Conservation (phyloP, 352 stramenopile genomes). For the Pythium coloratum region DNA sequence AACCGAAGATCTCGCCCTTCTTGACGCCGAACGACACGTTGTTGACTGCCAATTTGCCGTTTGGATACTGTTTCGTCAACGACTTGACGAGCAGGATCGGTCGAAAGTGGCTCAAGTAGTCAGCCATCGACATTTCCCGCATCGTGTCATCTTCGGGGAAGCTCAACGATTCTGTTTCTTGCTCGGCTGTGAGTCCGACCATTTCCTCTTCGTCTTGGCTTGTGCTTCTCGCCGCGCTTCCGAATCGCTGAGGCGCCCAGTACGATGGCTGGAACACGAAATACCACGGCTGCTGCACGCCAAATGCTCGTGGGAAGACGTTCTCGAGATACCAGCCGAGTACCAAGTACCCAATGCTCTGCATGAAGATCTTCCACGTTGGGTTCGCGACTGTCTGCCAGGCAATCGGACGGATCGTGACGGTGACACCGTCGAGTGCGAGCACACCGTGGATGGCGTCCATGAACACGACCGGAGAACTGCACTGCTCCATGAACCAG, state of each 20-base stretch:
- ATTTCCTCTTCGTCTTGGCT: conserved; percentile 19
- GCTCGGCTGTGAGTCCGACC: conserved; percentile 13
- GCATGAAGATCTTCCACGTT: conserved; percentile 68
- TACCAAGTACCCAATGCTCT: conserved; percentile 86
- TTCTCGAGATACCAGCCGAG: conserved; percentile 94
- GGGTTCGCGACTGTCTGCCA: conserved; percentile 49
- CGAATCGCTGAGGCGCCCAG: conserved; percentile 53
- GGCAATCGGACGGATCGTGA: conserved; percentile 37
- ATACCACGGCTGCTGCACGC: conserved; percentile 91
- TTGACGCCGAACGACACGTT: conserved; percentile 88
- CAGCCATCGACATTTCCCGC: conserved; percentile 53
- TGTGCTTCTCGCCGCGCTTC: not conserved
- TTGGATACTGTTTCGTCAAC: conserved; percentile 69
- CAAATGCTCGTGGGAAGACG: conserved; percentile 91
- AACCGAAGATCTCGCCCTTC: conserved; percentile 91
- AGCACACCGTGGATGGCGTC: conserved; percentile 49
- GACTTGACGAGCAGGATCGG: conserved; percentile 57
- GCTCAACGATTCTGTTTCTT: not conserved
- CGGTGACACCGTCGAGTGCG: conserved; percentile 45
- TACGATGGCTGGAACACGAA: conserved; percentile 89
- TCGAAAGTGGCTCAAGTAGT: conserved; percentile 58
- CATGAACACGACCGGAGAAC: conserved; percentile 77
- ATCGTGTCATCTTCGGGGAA: conserved; percentile 53
- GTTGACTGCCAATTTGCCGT: conserved; percentile 76
- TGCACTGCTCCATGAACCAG: conserved; percentile 50